A percentile compares a stretch with the other conserved stretches of the same genome.
phyloP scores from a whole-genome alignment of 1,284 basidiomycete species.

The Tilletia walkeri region DNA sequence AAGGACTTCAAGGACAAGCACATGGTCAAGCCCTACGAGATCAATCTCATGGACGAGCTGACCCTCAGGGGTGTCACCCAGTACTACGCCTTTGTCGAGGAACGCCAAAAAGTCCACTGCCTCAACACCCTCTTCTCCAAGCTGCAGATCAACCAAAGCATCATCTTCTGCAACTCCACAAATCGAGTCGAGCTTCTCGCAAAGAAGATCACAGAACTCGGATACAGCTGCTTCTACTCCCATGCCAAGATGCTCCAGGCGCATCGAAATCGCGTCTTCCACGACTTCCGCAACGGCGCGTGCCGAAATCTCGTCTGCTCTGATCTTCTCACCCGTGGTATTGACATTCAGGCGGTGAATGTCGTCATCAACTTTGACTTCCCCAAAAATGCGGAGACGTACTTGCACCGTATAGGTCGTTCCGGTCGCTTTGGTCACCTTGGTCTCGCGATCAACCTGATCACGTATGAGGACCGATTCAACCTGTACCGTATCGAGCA shows the following conservation, averaged over 20 bases:
- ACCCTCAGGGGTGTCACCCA: constrained; percentile 97
- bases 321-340: constrained; percentile 92
- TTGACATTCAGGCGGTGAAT: constrained; percentile 99
- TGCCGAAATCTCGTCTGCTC: constrained; percentile 97
- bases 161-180: constrained; percentile 99
- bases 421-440: constrained; percentile 96
- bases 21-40: constrained; percentile 94
- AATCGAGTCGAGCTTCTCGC: constrained; percentile 98
- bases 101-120: constrained; percentile 98
- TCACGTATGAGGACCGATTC: constrained; percentile 86
- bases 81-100: constrained; percentile 98
- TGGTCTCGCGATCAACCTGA: constrained; percentile 90
- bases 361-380: constrained; percentile 99
- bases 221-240: constrained; percentile 99
- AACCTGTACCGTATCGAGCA: constrained; percentile 97
- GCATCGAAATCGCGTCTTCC: constrained; percentile 98
- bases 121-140: constrained; percentile 95
- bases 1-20: constrained; percentile 99
- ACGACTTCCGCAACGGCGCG: constrained; percentile 97
- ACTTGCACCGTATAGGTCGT: constrained; percentile 94
- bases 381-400: constrained; percentile 97
- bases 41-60: constrained; percentile 99
- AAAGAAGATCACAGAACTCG: constrained; percentile 98
- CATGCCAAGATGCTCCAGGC: constrained; percentile 99
- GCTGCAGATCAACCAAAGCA: constrained; percentile 99